Conservation (phyloP, 805 yeast genomes). For the Kuraishia molischiana region DNA sequence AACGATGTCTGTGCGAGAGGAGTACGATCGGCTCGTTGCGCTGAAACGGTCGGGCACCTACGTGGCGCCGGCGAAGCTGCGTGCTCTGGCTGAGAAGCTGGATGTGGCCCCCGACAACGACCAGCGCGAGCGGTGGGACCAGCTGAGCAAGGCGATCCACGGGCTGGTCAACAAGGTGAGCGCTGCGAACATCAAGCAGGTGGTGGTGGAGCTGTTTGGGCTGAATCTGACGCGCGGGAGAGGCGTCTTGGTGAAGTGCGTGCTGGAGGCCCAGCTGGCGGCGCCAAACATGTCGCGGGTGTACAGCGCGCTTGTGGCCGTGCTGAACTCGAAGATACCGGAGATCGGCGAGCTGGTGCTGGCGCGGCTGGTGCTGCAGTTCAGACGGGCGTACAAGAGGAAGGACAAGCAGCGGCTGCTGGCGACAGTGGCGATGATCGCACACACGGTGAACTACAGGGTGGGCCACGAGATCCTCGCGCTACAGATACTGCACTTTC, state of each 20-base stretch:
- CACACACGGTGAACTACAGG: constrained; percentile 53
- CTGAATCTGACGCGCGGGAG: constrained; percentile 51
- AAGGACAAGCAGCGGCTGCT: constrained; percentile 35
- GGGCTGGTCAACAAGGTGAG: constrained; percentile 37
- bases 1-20: constrained; percentile 15
- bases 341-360: constrained; percentile 51
- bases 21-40: constrained; percentile 25
- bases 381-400: constrained; percentile 40
- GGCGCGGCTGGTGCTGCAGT: constrained; percentile 44
- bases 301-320: constrained; percentile 47
- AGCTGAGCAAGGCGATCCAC: constrained; percentile 35
- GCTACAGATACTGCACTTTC: constrained; percentile 40
- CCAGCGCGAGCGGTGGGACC: constrained; percentile 52
- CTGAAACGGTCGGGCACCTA: constrained; percentile 36
- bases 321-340: constrained; percentile 60
- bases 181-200: constrained; percentile 34
- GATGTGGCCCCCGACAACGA: constrained; percentile 11
- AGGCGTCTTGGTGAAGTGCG: constrained; percentile 47
- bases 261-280: constrained; percentile 43
- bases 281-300: constrained; percentile 32
- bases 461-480: constrained; percentile 46
- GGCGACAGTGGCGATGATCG: constrained; percentile 38
- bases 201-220: constrained; percentile 40
- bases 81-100: constrained; percentile 24
- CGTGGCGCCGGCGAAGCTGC: constrained; percentile 44